Base-by-base conservation (phyloP, 768 basidiomycete genomes). In the Amyloporia xantha region DNA sequence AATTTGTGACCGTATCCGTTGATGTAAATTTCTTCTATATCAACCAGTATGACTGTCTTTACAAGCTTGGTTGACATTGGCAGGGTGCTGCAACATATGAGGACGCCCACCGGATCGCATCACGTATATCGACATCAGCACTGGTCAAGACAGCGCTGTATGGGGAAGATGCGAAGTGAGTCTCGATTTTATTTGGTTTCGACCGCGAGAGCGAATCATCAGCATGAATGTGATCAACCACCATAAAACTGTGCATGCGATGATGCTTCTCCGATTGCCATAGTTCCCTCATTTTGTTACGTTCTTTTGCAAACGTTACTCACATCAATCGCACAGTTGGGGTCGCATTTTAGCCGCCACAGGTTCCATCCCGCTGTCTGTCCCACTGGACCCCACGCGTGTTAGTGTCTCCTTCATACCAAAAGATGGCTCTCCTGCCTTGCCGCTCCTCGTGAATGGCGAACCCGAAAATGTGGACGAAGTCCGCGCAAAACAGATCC, bases 91-190 rank as follows among this genome's bases (percentile, higher is more conserved):
- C 82, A 1, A 77, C 82, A 0, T 95, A 90, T 59, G 71, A 75
- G 38, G 89, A 93, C 52, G 95, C 95, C 2, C 92, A 92, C 62
- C 75, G 74, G n/a, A 79, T 99, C 30, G 96, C 96, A 0, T 90
- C 91, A 4, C 82, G 79, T 2, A 85, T 99, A 45, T 93, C 93
- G 5, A 95, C 91, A 1, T 96, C 93, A 1, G 87, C 93, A 0
- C 74, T 99, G 5, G 91, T 97, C 49, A 99, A 99, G 66, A 94
- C 91, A 0, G 96, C 96, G 0, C 72, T 99, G 2, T 96, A 92
- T 58, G 95, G 96, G 19, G 88, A 97, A 69, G 95, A 97, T 62
- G 91, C 91, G 17, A 94, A 94, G 88, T 89, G 64, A 48, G 80
- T 57, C 28, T 30, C 23, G 4, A 20, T 46, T 21, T 44, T 10